A percentile compares a stretch with the other conserved stretches of the same genome.
Evolutionary conservation across 2,329 filamentous ascomycete genomes (phyloP).

Genomic region (Hypoxylon sp.): DNA sequence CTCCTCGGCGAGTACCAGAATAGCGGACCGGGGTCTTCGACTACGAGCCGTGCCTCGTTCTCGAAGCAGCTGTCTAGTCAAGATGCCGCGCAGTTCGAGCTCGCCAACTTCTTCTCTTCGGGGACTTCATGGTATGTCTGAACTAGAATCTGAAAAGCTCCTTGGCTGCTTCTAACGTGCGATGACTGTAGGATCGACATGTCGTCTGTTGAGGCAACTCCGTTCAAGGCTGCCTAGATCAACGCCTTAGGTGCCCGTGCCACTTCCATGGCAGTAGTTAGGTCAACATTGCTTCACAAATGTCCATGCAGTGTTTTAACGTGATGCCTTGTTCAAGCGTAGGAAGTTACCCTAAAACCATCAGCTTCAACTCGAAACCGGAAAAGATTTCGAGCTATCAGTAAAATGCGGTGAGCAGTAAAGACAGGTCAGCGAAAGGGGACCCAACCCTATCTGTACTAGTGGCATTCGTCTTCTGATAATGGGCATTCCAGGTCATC

Average conservation of each 20-base stretch:
- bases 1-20: conserved; percentile 27
- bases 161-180: neutral
- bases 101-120: conserved; percentile 18
- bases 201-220: conserved; percentile 11
- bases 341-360: no score
- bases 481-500: no score
- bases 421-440: no score
- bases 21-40: conserved; percentile 15
- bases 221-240: conserved; percentile 4
- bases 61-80: conserved; percentile 21
- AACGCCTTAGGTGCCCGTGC: neutral
- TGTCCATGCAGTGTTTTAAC: no score
- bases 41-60: conserved; percentile 9
- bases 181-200: conserved; percentile 18
- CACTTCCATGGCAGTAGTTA: neutral
- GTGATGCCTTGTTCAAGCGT: no score
- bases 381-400: no score
- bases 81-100: conserved; percentile 14
- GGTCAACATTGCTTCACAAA: no score
- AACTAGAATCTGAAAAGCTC: neutral
- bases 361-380: no score
- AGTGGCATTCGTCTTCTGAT: no score
- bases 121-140: conserved; percentile 23
- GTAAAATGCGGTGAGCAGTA: no score
- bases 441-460: no score